Base-by-base conservation (phyloP, 2,329 filamentous ascomycete species). In the Ophiobolus disseminans region DNA sequence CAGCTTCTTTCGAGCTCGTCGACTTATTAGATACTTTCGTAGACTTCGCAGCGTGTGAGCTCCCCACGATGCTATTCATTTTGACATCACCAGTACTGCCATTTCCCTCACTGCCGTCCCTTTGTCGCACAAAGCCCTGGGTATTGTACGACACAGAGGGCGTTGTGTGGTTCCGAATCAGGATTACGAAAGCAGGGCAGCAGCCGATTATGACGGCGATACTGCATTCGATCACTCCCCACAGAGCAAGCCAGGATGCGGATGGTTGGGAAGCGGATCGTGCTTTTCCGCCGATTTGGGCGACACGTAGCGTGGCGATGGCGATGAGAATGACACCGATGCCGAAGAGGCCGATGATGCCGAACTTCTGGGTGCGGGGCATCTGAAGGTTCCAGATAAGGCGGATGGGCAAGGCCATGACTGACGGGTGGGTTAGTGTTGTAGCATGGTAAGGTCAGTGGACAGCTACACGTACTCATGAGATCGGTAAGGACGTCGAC, bases 401-500 rank as follows among this genome's bases (percentile, higher is more conserved):
- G 10, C 40, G 32, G 19, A 58, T 31, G 2, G 57, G 55, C 3
- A 60, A 40, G n/a, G 39, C 30, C 10, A 48, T 53, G 23, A 60
- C 46, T 34, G n/a, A 7, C 16, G 2, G 20, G 10, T 10, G 30
- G 1, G 22, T 37, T 17, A 58, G 45, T 22, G 48, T 9, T 20
- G 3, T 5, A 7, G 13, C 13, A 3, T 20, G 14, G 3, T 9
- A 10, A n/a, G 3, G 17, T 2, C 6, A 3, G 13, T 11, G 17
- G 11, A 16, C 5, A 36, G 11, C 6, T 11, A 5, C 6, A 6
- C 42, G 9, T 58, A 70, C 67, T 72, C 43, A 71, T 59, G 7
- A 74, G 25, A 44, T 73, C 69, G 2, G 69, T 69, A 2, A 69
- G 30, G 3, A 73, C 59, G 37, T 73, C 72, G n/a, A 67, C 64